phyloP scores from a whole-genome alignment of 441 rosid species.

The Lagerstroemia fauriei region DNA sequence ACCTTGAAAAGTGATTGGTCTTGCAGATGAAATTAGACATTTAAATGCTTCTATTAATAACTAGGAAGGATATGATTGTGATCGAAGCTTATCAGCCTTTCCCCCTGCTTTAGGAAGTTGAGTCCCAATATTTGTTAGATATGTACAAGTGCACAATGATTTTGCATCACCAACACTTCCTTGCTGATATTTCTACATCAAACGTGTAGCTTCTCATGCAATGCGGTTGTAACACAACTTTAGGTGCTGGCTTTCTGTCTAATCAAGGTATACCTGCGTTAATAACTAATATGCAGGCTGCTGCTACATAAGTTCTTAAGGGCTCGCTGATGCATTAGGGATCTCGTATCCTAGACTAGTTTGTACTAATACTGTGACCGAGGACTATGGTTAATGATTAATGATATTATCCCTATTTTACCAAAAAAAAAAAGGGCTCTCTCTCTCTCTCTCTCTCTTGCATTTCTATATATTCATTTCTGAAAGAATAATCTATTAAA shows the following conservation, averaged over 20 bases:
- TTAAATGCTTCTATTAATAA: neutral
- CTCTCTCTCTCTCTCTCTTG: neutral
- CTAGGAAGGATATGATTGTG: neutral
- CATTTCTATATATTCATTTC: too few species aligned
- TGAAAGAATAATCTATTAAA: too few species aligned
- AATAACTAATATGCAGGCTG: slow-evolving; percentile 60
- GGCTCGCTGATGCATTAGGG: too few species aligned
- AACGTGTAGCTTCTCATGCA: neutral
- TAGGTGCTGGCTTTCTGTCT: slow-evolving; percentile 70
- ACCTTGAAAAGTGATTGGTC: neutral
- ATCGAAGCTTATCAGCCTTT: neutral
- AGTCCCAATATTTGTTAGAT: neutral
- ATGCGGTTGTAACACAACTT: neutral
- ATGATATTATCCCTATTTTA: too few species aligned
- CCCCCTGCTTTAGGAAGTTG: neutral
- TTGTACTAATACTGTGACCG: too few species aligned
- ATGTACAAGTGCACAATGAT: neutral
- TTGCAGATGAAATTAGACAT: neutral
- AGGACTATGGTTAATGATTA: too few species aligned
- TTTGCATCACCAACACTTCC: neutral
- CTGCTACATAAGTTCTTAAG: slow-evolving; percentile 63
- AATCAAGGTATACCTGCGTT: slow-evolving; percentile 55
- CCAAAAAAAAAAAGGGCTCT: too few species aligned
- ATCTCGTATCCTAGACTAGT: too few species aligned
- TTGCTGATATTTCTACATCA: neutral